Evolutionary conservation across 129 eudicot genomes (phyloP).

Genomic region (Chrysanthemum seticuspe): DNA sequence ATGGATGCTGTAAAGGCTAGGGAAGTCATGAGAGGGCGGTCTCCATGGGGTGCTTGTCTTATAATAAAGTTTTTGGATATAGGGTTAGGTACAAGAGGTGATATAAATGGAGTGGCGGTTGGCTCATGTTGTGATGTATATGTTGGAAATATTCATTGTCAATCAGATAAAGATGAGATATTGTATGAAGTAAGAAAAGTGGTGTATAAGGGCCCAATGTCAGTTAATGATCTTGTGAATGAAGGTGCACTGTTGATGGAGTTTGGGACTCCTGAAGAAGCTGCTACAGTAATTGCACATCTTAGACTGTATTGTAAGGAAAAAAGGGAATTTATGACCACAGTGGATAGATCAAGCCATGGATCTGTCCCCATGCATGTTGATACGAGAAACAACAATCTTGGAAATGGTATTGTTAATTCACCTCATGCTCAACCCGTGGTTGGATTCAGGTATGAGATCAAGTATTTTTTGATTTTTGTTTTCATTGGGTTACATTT

Average conservation of each 20-base stretch:
- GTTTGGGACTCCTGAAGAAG: slow-evolving; percentile 87
- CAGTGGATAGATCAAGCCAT: slow-evolving; percentile 21
- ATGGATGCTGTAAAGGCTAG: slow-evolving; percentile 84
- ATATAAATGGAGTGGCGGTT: slow-evolving; percentile 60
- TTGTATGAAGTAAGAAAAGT: slow-evolving; percentile 59
- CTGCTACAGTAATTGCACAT: slow-evolving; percentile 56
- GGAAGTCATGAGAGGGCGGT: slow-evolving; percentile 65
- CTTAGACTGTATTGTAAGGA: slow-evolving; percentile 69
- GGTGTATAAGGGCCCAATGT: slow-evolving; percentile 55
- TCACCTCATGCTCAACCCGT: slow-evolving; percentile 55
- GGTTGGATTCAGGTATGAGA: slow-evolving; percentile 47
- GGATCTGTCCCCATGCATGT: slow-evolving; percentile 29
- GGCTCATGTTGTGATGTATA: slow-evolving; percentile 79
- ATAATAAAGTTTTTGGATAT: slow-evolving; percentile 70
- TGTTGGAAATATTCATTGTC: slow-evolving; percentile 66
- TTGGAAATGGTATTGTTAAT: slow-evolving; percentile 38
- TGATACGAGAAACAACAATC: slow-evolving; percentile 45
- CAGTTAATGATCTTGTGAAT: slow-evolving; percentile 62
- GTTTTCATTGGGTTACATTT: too few species aligned
- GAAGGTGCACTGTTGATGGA: slow-evolving; percentile 88
- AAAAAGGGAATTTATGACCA: slow-evolving; percentile 30
- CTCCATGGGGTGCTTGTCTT: slow-evolving; percentile 80
- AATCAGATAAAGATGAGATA: slow-evolving; percentile 77
- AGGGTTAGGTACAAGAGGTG: slow-evolving; percentile 75
- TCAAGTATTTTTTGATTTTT: not conserved